Percentiles rank a stretch among this genome's conserved stretches.
phyloP scores from a whole-genome alignment of 192 early-diverging fungal genomes.

The Coemansia sp. region DNA sequence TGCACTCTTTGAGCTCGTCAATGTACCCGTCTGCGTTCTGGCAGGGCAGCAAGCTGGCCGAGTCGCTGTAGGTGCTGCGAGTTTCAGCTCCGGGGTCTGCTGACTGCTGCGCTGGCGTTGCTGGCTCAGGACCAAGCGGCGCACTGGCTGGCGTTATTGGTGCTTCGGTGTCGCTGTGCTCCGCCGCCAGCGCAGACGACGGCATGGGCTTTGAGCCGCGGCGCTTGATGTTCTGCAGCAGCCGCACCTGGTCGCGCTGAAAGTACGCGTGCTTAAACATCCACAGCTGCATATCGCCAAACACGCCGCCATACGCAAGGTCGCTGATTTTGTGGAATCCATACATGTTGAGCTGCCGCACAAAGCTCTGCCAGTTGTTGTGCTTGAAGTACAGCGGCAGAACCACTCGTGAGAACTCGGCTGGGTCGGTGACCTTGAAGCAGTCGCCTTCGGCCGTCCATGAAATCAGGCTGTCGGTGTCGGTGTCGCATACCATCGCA shows the following conservation, averaged over 20 bases:
- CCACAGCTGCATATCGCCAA: slow-evolving; percentile 48
- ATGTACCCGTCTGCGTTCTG: slow-evolving; percentile 2
- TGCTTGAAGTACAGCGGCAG: slow-evolving; percentile 87
- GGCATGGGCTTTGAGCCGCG: slow-evolving; percentile 29
- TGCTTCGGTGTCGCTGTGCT: background rate
- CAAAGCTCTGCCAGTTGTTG: slow-evolving; percentile 89
- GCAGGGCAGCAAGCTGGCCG: background rate
- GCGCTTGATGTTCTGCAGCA: slow-evolving; percentile 47
- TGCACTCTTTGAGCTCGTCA: slow-evolving; percentile 26
- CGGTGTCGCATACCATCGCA: slow-evolving; percentile 37
- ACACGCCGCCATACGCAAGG: slow-evolving; percentile 40
- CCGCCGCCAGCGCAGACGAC: background rate
- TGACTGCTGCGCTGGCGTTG: background rate
- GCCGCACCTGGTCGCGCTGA: slow-evolving; percentile 35
- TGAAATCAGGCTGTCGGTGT: slow-evolving; percentile 39
- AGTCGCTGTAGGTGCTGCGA: background rate
- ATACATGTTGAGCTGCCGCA: slow-evolving; percentile 76
- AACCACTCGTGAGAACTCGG: slow-evolving; percentile 68
- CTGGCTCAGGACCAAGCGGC: background rate
- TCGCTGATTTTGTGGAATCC: slow-evolving; percentile 53
- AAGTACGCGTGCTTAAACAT: slow-evolving; percentile 53
- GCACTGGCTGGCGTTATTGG: slow-evolving; percentile 1
- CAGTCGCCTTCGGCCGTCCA: slow-evolving; percentile 64
- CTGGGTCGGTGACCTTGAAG: slow-evolving; percentile 82
- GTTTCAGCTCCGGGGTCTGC: background rate